A percentile compares a stretch with the other conserved stretches of the same genome.
Conservation (phyloP, 1,139 yeast genomes). For the Starmera stellimalicola region DNA sequence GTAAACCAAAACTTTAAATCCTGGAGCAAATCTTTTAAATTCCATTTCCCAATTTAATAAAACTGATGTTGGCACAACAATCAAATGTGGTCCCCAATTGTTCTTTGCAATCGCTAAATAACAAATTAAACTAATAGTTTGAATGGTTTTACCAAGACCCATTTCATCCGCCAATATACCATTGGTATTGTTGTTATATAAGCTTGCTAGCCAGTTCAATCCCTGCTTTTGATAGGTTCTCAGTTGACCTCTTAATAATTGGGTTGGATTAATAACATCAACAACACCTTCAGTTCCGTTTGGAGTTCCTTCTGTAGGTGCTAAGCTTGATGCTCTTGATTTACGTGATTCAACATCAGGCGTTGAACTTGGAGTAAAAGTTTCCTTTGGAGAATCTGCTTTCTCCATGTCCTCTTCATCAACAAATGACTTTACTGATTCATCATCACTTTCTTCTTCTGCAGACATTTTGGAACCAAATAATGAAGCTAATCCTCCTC, state of each 20-base stretch:
- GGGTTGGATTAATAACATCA: constrained; percentile 61
- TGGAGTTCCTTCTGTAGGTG: constrained; percentile 12
- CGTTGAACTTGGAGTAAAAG: constrained; percentile 19
- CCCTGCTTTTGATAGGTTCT: constrained; percentile 96
- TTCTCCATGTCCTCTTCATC: constrained; percentile 13
- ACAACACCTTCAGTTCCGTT: constrained; percentile 43
- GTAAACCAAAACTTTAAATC: constrained; percentile 89
- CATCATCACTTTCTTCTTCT: constrained; percentile 16
- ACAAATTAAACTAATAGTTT: constrained; percentile 79
- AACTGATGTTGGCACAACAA: constrained; percentile 97
- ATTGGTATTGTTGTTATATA: constrained; percentile 86
- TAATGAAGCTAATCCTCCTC: constrained; percentile 18
- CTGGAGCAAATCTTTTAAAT: constrained; percentile 96
- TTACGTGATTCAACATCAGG: constrained; percentile 17
- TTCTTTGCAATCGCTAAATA: constrained; percentile 91
- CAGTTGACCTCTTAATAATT: constrained; percentile 68
- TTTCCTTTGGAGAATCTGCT: constrained; percentile 10
- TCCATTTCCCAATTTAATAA: constrained; percentile 99
- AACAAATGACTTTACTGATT: constrained; percentile 8
- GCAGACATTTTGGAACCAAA: constrained; percentile 12
- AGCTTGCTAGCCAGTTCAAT: constrained; percentile 90
- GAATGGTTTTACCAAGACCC: constrained; percentile 98
- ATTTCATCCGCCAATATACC: constrained; percentile 98
- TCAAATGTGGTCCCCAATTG: constrained; percentile 96
- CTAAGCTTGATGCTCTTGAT: constrained; percentile 16